phyloP scores from a whole-genome alignment of 1,284 basidiomycete genomes.

The Ceratobasidium sp. region DNA sequence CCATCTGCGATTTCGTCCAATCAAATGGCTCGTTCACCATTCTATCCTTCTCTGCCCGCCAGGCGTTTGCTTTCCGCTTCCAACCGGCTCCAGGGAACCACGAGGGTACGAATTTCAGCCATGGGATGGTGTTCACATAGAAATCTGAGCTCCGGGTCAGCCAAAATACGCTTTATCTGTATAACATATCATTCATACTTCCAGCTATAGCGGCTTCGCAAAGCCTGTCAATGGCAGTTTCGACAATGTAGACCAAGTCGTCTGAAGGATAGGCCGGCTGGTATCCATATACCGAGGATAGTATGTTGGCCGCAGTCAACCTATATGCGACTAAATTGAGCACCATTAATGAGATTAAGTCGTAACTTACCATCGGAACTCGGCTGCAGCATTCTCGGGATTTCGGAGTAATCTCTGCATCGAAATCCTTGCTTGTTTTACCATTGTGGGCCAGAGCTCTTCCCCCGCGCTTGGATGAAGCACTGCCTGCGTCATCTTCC shows the following conservation, averaged over 20 bases:
- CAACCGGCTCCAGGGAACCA: constrained; percentile 42
- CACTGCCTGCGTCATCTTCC: constrained; percentile 3
- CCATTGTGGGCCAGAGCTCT: not conserved
- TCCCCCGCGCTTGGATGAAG: constrained; percentile 25
- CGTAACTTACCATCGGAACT: constrained; percentile 10
- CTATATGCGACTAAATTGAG: not conserved
- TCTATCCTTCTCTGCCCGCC: too few species aligned
- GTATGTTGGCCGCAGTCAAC: constrained; percentile 3
- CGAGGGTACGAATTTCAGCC: constrained; percentile 28
- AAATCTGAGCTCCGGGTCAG: not conserved
- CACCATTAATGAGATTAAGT: not conserved
- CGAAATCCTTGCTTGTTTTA: constrained; percentile 5
- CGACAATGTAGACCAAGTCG: not conserved
- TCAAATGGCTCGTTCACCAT: constrained; percentile 17
- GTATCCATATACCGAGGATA: constrained; percentile 18
- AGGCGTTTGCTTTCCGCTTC: constrained; percentile 15
- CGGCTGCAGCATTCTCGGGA: not conserved
- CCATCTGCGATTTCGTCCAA: constrained; percentile 20
- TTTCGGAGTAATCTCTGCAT: constrained; percentile 28
- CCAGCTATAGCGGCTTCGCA: constrained; percentile 24
- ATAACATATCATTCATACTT: not conserved
- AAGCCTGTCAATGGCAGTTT: not conserved
- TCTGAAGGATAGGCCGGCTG: not conserved
- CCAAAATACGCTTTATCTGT: constrained; percentile 8
- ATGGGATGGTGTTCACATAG: not conserved